These are phyloP conservation scores for Trichophyton equinum DNA, from an alignment of 2,329 filamentous ascomycete genomes.

Conservation along the genomic window DNA sequence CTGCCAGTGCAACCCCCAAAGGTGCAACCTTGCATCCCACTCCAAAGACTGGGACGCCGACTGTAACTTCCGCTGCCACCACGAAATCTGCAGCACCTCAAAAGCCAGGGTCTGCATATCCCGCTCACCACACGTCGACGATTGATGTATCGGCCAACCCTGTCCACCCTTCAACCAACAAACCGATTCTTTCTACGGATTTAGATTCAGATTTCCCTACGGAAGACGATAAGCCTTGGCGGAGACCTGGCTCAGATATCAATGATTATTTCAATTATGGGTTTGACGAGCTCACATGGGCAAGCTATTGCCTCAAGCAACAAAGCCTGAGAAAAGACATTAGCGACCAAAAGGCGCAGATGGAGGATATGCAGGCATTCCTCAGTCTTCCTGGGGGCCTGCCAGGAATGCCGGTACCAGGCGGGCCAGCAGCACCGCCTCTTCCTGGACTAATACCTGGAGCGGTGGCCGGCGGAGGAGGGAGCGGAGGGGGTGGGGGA, in stretches of 20 bases:
- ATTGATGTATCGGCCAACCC: constrained; percentile 78
- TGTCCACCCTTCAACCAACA: constrained; percentile 57
- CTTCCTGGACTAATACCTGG: constrained; percentile 14
- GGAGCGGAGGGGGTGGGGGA: constrained; percentile 1
- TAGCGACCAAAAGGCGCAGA: constrained; percentile 62
- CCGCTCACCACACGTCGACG: constrained; percentile 58
- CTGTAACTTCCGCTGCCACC: constrained; percentile 21
- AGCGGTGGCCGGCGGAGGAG: constrained; percentile 15
- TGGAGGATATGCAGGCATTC: constrained; percentile 50
- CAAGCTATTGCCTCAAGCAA: constrained; percentile 83
- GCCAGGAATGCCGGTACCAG: constrained; percentile 36
- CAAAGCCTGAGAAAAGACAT: constrained; percentile 65
- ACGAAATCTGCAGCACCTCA: constrained; percentile 30
- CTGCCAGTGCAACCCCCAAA: constrained; percentile 16
- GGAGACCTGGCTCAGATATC: constrained; percentile 82
- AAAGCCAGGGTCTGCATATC: constrained; percentile 52
- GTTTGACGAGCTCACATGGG: constrained; percentile 98
- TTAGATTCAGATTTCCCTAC: constrained; percentile 60
- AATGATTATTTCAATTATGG: constrained; percentile 99
- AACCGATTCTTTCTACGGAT: constrained; percentile 70
- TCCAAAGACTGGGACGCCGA: constrained; percentile 20
- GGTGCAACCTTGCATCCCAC: constrained; percentile 24
- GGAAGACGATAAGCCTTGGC: constrained; percentile 82
- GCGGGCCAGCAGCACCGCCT: constrained; percentile 20
- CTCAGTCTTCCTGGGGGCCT: constrained; percentile 37